Conservation (phyloP, 2,329 filamentous ascomycete species). For the Arthrinium puccinioides region DNA sequence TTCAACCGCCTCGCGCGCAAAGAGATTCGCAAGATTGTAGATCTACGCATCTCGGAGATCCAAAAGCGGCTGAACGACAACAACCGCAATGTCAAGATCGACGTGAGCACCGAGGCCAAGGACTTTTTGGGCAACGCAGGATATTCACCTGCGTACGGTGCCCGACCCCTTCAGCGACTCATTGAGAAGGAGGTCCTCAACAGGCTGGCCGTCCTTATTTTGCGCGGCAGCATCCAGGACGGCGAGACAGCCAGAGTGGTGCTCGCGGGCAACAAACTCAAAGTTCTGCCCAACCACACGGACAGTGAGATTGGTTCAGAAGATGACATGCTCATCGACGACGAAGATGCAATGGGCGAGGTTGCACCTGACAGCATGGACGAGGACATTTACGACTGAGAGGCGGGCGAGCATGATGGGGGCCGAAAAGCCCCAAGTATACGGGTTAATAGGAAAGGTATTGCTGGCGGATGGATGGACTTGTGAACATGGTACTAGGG, state of each 20-base stretch:
- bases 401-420: conserved; percentile 1
- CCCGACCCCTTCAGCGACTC: conserved; percentile 76
- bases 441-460: too few species aligned
- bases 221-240: conserved; percentile 77
- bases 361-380: conserved; percentile 53
- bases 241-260: conserved; percentile 78
- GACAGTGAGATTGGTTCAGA: conserved; percentile 50
- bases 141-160: conserved; percentile 93
- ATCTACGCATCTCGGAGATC: conserved; percentile 79
- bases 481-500: too few species aligned
- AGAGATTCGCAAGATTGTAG: conserved; percentile 94
- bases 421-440: too few species aligned
- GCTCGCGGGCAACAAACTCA: conserved; percentile 70
- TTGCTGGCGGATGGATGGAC: background rate
- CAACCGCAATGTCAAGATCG: conserved; percentile 75
- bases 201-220: conserved; percentile 80
- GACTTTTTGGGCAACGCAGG: conserved; percentile 88
- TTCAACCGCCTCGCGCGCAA: conserved; percentile 89
- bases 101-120: conserved; percentile 77
- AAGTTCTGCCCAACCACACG: conserved; percentile 74
- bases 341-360: conserved; percentile 69
- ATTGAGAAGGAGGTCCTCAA: conserved; percentile 98
- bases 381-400: conserved; percentile 43
- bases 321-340: conserved; percentile 66
- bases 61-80: conserved; percentile 86